Evolutionary conservation across 768 basidiomycete species (phyloP), one percentile per base, ranked within the genome.

Genomic region (Obba rivulosa): DNA sequence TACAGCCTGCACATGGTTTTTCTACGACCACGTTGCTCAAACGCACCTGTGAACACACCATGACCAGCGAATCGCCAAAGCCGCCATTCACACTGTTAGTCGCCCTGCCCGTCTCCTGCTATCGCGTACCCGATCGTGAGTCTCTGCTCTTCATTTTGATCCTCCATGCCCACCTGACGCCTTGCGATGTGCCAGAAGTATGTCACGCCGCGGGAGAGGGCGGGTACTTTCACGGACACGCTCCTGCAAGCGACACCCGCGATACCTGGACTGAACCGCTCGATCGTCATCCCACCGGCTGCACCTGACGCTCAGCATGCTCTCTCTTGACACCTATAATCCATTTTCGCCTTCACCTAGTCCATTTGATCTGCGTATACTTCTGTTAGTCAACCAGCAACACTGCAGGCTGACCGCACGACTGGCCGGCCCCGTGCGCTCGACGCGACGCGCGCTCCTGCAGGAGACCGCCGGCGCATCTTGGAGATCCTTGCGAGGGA

Each of bases 251-350:
- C 53, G 21, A 46, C 50, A 3, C 69, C 70, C 1, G 51, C 66
- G 7, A 68, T 72, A 20, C 53, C 63, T 0, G 87, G 87, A 0
- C 67, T 90, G 3, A 82, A 90, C 62, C 58, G 57, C 8, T 71
- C 76, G 2, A 78, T 89, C 54, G 62, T 85, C 45, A 73, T 87
- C 46, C 69, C 69, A 8, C 64, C 73, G 85, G n/a, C 64, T 88
- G 37, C 87, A 90, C 62, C 64, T 89, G 48, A 89, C 87, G 0
- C 66, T 90, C 2, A 87, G 86, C 1, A 85, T 87, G 1, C 84
- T 90, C 82, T 66, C 76, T 0, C 78, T 88, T 28, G 62, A 43
- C 34, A 34, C n/a, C 11, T 4, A 35, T 3, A 39, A 39, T 7
- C 16, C n/a, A 39, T 39, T 8, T 7, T 39, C 17, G 8, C 21